A percentile compares a stretch with the other conserved stretches of the same genome.
Evolutionary conservation across 2,329 filamentous ascomycete species (phyloP).

Genomic region (Scedosporium minutisporum): DNA sequence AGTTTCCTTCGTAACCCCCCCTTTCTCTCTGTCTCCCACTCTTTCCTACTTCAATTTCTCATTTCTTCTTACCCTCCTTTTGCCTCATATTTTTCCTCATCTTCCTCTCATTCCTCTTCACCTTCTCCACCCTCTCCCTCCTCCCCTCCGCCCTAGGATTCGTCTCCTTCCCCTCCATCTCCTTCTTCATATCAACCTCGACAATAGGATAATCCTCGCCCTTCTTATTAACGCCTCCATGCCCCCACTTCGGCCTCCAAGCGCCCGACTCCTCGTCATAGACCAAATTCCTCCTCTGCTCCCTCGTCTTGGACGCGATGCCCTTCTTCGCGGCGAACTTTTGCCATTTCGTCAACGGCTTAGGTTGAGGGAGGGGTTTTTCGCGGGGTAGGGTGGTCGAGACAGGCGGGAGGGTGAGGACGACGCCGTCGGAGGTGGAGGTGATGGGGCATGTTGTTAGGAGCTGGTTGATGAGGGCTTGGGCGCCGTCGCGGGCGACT

Average conservation of each 20-base stretch:
- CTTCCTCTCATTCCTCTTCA: conserved; percentile 61
- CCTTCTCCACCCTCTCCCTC: conserved; percentile 56
- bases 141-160: conserved; percentile 53
- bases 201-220: conserved; percentile 81
- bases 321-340: conserved; percentile 95
- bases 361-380: conserved; percentile 77
- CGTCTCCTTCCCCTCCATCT: conserved; percentile 52
- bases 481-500: conserved; percentile 79
- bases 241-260: conserved; percentile 93
- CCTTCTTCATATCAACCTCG: conserved; percentile 74
- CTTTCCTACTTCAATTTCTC: background rate
- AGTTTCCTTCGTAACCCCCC: too few species aligned
- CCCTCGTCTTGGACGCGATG: conserved; percentile 79
- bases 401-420: conserved; percentile 65
- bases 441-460: conserved; percentile 77
- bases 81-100: conserved; percentile 57
- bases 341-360: conserved; percentile 88
- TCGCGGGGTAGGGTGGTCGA: conserved; percentile 73
- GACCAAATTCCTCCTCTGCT: conserved; percentile 62
- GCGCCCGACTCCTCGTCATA: conserved; percentile 79
- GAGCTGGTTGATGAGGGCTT: conserved; percentile 88
- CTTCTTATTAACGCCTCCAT: conserved; percentile 80
- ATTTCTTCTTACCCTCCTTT: conserved; percentile 10
- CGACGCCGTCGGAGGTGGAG: conserved; percentile 59
- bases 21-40: background rate